Base-by-base conservation (phyloP, 208 protist genomes). In the Lotmaria passim region DNA sequence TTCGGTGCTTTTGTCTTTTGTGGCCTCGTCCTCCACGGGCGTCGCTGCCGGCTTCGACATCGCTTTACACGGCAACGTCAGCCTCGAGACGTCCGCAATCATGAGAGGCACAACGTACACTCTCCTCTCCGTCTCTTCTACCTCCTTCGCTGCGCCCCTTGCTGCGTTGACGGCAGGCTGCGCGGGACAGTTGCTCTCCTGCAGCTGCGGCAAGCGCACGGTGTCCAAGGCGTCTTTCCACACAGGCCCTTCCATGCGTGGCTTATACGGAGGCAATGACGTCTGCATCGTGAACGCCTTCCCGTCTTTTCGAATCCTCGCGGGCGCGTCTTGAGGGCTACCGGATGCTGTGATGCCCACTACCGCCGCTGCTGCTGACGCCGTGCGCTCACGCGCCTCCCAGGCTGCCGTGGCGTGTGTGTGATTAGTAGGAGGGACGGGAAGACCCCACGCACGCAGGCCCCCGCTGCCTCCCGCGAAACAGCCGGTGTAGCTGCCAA, bases 241-340 rank as follows among this genome's bases (percentile, higher is more conserved):
- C 28, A 74, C 59, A 4, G 59, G 51, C 17, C 58, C 59, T 19
- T 74, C 57, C 59, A 62, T 62, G 23, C 36, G 69, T 3, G 69
- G 69, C 17, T 41, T 10, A 33, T 74, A 67, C 14, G 39, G 30
- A 8, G 51, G 59, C 58, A 47, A 15, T 17, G 31, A 5, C 14
- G 24, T 4, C 8, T 23, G 7, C 43, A 36, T 28, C 21, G 38
- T 3, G 30, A 24, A 43, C 53, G 30, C 7, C n/a, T 7, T 36
- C 50, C 12, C 36, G 5, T 17, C 2, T 36, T 55, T 31, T 14
- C 8, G 7, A 7, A 19, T 11, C 44, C 7, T 6, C 23, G n/a
- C n/a, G n/a, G n/a, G n/a, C n/a, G n/a, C n/a, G n/a, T n/a, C n/a
- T n/a, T n/a, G n/a, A n/a, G n/a, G n/a, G n/a, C n/a, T n/a, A n/a